A percentile compares a stretch with the other conserved stretches of the same genome.
These are phyloP conservation scores for Russula vinacea DNA, from an alignment of 768 basidiomycete genomes.

Conservation along the genomic window DNA sequence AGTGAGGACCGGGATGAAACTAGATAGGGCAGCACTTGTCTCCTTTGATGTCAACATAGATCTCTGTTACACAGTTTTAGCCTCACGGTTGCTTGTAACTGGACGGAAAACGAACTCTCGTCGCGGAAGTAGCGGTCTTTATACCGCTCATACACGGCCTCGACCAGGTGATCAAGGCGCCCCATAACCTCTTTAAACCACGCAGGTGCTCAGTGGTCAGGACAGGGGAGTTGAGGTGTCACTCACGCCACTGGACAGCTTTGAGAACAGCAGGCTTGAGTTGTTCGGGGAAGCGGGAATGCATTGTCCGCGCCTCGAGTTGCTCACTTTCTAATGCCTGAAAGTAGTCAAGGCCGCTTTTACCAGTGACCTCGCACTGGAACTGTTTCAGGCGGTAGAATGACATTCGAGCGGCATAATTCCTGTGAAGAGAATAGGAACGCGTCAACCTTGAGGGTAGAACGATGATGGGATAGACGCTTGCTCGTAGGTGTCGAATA, in stretches of 20 bases:
- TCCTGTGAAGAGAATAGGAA: conserved; percentile 38
- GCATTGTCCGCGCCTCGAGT: conserved; percentile 83
- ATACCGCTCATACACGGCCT: conserved; percentile 93
- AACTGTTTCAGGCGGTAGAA: conserved; percentile 94
- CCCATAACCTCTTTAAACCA: conserved; percentile 83
- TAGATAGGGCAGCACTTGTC: conserved; percentile 63
- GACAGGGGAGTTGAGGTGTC: conserved; percentile 29
- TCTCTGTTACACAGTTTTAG: conserved; percentile 46
- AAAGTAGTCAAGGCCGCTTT: conserved; percentile 90
- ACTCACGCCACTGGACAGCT: conserved; percentile 96
- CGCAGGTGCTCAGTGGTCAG: conserved; percentile 23
- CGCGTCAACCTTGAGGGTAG: conserved; percentile 31
- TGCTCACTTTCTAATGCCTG: conserved; percentile 89
- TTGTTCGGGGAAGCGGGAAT: conserved; percentile 87
- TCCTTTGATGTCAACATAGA: conserved; percentile 82
- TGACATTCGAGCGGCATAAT: conserved; percentile 88
- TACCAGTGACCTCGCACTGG: conserved; percentile 96
- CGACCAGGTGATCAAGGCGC: conserved; percentile 90
- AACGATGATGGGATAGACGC: conserved; percentile 39
- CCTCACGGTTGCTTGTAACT: conserved; percentile 14
- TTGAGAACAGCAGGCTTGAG: conserved; percentile 89
- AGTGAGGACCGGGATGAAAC: conserved; percentile 25
- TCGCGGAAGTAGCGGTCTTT: conserved; percentile 91
- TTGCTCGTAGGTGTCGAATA: conserved; percentile 95
- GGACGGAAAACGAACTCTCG: conserved; percentile 62